Base-by-base conservation (phyloP, 2,329 filamentous ascomycete species). In the Aspergillus caelatus region DNA sequence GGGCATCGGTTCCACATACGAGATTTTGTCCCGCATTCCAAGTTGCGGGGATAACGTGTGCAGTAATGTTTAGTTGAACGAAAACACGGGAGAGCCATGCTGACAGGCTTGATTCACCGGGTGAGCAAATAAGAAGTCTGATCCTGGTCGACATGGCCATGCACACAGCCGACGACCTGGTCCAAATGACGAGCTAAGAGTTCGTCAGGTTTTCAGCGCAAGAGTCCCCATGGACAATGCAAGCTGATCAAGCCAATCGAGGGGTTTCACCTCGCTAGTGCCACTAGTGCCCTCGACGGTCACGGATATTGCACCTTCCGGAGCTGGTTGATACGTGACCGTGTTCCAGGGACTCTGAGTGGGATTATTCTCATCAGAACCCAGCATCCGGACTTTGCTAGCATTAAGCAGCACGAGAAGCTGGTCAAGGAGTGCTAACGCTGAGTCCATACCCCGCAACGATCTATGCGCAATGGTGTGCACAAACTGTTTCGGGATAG, bases 361-460 rank as follows among this genome's bases (percentile, higher is more conserved):
- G 12, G 52, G 34, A 9, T 9, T 8, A 8, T n/a, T 10, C 2
- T 55, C 52, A 34, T 19, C 52, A 2, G 32, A 12, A 23, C 58
- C 30, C 1, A 30, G 50, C 23, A 36, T 11, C 21, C 23, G 62
- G 10, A n/a, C 39, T 50, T 54, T 59, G 54, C 66, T 55, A 5
- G 65, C 61, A 50, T 59, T 32, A 14, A 71, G 45, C 16, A 67
- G 54, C 19, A 64, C 65, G 10, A 68, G 30, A 14, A 71, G 36
- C 30, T 70, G 67, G 8, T 67, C 59, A 8, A 68, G 64, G 6
- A 71, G 58, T 8, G 68, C 66, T 16, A 70, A 52, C 2, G 57
- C 67, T 4, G 68, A 65, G 11, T 32, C 56, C 11, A 70, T 50
- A 30, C 65, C 67, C 26, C 67, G 46, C 5, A 67, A 41, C 5